Conservation (phyloP, 495 filamentous ascomycete species). For the Cercophora samala region DNA sequence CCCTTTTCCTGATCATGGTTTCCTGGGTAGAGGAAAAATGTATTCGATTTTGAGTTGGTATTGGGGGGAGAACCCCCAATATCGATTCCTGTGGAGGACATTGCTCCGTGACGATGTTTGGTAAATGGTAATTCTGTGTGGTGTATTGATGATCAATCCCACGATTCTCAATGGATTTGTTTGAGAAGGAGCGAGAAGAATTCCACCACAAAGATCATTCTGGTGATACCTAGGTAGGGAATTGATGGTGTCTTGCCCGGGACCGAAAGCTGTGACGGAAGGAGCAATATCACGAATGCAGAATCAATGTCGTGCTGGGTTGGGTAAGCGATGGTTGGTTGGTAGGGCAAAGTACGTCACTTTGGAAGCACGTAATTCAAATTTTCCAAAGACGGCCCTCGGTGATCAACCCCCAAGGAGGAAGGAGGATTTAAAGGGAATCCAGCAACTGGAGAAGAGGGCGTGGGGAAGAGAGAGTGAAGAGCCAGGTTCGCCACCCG, state of each 20-base stretch:
- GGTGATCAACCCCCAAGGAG: background rate
- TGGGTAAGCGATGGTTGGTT: background rate
- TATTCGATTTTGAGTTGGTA: conserved; percentile 2
- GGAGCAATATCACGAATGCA: background rate
- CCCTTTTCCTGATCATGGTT: conserved; percentile 18
- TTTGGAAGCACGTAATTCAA: background rate
- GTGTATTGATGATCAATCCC: too few relatives aligned
- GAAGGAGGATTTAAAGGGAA: background rate
- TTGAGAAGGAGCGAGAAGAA: conserved; percentile 47
- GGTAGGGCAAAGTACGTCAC: background rate
- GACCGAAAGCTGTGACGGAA: background rate
- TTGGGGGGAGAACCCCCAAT: conserved; percentile 10
- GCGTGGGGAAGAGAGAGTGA: too few relatives aligned
- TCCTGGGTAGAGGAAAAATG: background rate
- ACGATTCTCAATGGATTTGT: conserved; percentile 33
- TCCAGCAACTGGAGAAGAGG: too few relatives aligned
- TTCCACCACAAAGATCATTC: conserved; percentile 41
- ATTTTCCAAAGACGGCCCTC: background rate
- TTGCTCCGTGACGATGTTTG: background rate
- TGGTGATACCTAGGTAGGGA: background rate
- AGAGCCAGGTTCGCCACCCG: too few relatives aligned
- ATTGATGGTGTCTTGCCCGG: background rate
- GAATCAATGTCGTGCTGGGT: background rate
- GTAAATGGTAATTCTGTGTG: too few relatives aligned
- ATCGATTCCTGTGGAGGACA: conserved; percentile 1